Evolutionary conservation across 2,329 filamentous ascomycete species (phyloP).

Genomic region (Fusarium chuoi): DNA sequence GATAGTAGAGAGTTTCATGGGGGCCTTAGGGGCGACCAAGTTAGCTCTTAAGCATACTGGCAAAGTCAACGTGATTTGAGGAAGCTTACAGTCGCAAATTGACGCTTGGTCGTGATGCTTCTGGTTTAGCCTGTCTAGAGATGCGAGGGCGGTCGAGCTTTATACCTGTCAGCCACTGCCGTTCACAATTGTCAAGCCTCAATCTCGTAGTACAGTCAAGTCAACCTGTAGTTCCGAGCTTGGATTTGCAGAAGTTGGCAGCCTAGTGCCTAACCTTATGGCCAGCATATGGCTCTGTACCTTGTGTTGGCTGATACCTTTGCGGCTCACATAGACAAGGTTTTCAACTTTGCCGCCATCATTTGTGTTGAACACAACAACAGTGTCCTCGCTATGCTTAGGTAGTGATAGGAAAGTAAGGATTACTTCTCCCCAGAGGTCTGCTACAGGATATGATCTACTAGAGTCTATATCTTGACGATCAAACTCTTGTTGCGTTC

Average conservation of each 20-base stretch:
- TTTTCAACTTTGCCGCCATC: too few relatives aligned
- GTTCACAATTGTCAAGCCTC: too few relatives aligned
- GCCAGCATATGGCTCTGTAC: not conserved
- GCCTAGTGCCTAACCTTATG: not conserved
- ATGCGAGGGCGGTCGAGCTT: not conserved
- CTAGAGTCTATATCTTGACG: not conserved
- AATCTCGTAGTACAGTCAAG: too few relatives aligned
- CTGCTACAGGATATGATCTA: too few relatives aligned
- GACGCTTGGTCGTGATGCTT: too few relatives aligned
- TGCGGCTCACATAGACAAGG: not conserved
- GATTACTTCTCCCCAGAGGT: not conserved
- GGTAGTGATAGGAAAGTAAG: too few relatives aligned
- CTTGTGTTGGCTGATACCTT: too few relatives aligned
- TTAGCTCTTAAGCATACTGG: not conserved
- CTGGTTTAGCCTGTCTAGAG: not conserved
- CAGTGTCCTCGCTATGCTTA: not conserved
- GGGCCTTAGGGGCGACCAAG: fast-evolving
- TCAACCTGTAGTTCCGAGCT: too few relatives aligned
- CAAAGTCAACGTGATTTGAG: not conserved
- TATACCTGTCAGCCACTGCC: not conserved
- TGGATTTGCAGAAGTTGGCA: fast-evolving
- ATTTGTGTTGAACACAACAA: too few relatives aligned
- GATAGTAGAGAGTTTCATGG: not conserved
- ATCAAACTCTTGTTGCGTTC: not conserved
- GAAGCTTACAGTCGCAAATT: not conserved